phyloP scores from a whole-genome alignment of 2,329 filamentous ascomycete species.

The Scopulariopsis brevicaulis region DNA sequence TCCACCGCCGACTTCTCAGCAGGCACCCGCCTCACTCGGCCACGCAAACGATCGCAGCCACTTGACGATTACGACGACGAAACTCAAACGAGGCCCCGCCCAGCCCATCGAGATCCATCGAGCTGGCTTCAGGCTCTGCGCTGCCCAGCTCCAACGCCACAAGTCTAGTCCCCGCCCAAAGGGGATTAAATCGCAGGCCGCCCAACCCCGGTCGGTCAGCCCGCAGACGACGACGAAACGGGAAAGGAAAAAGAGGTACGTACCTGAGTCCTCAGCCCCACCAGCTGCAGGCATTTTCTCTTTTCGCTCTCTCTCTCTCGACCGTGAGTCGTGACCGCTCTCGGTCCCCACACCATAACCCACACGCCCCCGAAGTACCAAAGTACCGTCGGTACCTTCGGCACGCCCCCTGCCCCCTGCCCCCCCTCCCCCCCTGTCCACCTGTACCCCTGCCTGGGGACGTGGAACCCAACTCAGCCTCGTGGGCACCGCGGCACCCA shows the following conservation, averaged over 20 bases:
- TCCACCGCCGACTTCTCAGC: not conserved
- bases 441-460: constrained; percentile 1
- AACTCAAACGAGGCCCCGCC: not conserved
- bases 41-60: not conserved
- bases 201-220: not conserved
- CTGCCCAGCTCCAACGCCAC: not conserved
- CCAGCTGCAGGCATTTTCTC: not conserved
- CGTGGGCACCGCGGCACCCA: constrained; percentile 1
- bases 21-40: not conserved
- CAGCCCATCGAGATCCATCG: not conserved
- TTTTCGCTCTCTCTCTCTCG: not conserved
- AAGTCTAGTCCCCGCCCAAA: not conserved
- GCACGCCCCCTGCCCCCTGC: not conserved
- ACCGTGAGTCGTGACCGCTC: not conserved
- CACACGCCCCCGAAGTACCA: not conserved
- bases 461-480: constrained; percentile 3
- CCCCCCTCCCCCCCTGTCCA: constrained; percentile 1
- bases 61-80: not conserved
- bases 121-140: not conserved
- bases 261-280: not conserved
- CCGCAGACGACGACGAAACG: not conserved
- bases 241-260: not conserved
- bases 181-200: not conserved
- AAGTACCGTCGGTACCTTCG: not conserved
- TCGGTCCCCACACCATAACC: not conserved